phyloP scores from a whole-genome alignment of 495 filamentous ascomycete species.

The Lepidopterella palustris region DNA sequence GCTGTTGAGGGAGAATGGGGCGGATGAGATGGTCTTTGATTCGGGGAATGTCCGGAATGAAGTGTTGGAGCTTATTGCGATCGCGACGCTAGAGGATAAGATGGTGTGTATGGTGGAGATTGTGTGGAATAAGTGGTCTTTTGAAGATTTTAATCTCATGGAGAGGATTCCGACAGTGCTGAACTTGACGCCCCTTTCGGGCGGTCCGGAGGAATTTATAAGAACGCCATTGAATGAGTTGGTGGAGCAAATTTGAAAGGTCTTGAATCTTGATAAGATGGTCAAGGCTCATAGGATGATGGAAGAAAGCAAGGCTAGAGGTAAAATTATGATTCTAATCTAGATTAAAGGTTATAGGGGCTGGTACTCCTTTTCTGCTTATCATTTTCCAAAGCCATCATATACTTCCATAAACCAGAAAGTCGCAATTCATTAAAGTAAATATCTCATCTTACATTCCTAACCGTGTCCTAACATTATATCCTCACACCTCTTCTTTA shows the following conservation, averaged over 20 bases:
- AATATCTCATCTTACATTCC: too few species aligned
- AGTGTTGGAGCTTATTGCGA: conserved; percentile 45
- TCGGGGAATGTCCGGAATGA: conserved; percentile 43
- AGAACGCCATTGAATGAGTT: conserved; percentile 44
- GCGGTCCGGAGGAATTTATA: conserved; percentile 42
- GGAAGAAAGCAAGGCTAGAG: conserved; percentile 31
- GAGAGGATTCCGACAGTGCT: conserved; percentile 41
- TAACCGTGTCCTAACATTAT: too few species aligned
- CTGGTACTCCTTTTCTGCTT: too few species aligned
- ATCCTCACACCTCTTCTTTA: too few species aligned
- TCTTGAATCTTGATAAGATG: conserved; percentile 48
- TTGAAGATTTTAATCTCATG: conserved; percentile 45
- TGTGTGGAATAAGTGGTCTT: conserved; percentile 44
- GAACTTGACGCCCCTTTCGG: conserved; percentile 42
- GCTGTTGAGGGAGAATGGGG: conserved; percentile 39
- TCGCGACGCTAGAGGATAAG: conserved; percentile 40
- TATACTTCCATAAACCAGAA: too few species aligned
- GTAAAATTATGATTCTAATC: conserved; percentile 32
- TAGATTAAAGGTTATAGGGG: too few species aligned
- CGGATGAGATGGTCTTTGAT: conserved; percentile 41
- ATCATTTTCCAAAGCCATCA: too few species aligned
- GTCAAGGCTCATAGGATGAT: conserved; percentile 40
- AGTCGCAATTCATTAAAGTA: too few species aligned
- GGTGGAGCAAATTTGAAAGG: conserved; percentile 39
- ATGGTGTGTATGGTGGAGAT: conserved; percentile 49